Base-by-base conservation (phyloP, 257 asterid genomes). In the Solanum sitiens region DNA sequence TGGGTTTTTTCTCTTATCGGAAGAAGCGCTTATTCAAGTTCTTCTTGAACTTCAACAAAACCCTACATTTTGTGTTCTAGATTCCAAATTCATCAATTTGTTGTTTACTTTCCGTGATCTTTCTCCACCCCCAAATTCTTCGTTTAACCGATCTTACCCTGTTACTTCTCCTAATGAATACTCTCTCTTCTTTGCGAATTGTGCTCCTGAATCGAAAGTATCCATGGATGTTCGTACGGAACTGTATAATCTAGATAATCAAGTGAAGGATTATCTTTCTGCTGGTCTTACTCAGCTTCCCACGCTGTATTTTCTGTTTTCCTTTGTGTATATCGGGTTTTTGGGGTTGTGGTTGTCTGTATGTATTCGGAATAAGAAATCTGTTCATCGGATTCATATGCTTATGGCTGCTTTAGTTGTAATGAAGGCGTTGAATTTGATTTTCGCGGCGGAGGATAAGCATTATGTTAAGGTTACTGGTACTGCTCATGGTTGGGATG, bases 401-500 rank as follows among this genome's bases (percentile, higher is more conserved):
- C 92, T 97, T 80, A 97, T 97, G 99, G 94, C 94, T 73, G 83
- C 92, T 84, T 89, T 97, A 88, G 96, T 97, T 39, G 71, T 97
- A 45, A 92, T 94, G 93, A 96, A 97, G 90, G 98, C 98, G 7
- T 87, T 97, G 94, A 96, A 97, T 86, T 83, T 97, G 89, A 92
- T 97, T 2, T 93, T 89, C 73, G 99, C 98, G 1, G 99, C 99
- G 0, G 99, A 97, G 94, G 98, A 97, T 88, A 95, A 96, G 90
- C 99, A 97, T 86, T 97, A 92, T 50, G 98, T 97, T 89, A 97
- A 97, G 94, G 97, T 92, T 82, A 95, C 99, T 0, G 99, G 99
- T 87, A 96, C 98, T 68, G 98, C 99, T 9, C 99, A 97, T 47
- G 99, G 98, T 65, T 97, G 99, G 99, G 98, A 97, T 91, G 98